Evolutionary conservation across 768 basidiomycete genomes (phyloP), one percentile per base, ranked within the genome.

Genomic region (Mrakia blollopis): DNA sequence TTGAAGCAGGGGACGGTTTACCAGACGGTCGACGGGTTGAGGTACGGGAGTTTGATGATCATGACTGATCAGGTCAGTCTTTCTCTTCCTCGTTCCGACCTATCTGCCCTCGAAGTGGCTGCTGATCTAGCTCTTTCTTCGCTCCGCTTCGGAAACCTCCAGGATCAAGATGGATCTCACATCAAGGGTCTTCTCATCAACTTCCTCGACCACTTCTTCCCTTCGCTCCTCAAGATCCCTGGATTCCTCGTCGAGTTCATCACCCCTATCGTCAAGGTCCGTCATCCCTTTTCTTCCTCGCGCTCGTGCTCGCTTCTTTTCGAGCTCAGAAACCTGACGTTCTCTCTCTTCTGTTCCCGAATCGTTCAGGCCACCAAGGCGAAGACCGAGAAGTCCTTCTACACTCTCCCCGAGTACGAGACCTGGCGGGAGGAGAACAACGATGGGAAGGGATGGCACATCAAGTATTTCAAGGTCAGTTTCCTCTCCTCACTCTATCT

Each of bases 121-220:
- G 35, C 67, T 61, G 54, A 62, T 25, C n/a, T 10, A 5, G 10
- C n/a, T 65, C 44, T 3, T 11, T 32, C 39, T 28, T 6, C 21
- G 21, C 25, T 14, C 28, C 5, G 13, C 18, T 28, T 54, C 21
- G 28, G 2, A 60, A 68, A 18, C 9, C 13, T 28, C 0, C 82
- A 97, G 94, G 97, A 99, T 89, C 94, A 98, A 85, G 97, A 99
- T 84, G 97, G 97, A 72, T 98, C 97, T n/a, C 97, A 99, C 85
- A 99, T 99, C 86, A 99, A 99, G 84, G 97, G 97, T n/a, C 88
- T 98, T 11, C 87, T 99, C 69, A 95, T 99, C 85, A 99, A 99
- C 85, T 98, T 94, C 83, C 85, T 99, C 78, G 97, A 98, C 81
- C 91, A 95, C 82, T 98, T 94, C 84, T 98, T 91, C 84, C 97